phyloP scores from a whole-genome alignment of 805 yeast species.

The Blastobotrys chiropterorum region DNA sequence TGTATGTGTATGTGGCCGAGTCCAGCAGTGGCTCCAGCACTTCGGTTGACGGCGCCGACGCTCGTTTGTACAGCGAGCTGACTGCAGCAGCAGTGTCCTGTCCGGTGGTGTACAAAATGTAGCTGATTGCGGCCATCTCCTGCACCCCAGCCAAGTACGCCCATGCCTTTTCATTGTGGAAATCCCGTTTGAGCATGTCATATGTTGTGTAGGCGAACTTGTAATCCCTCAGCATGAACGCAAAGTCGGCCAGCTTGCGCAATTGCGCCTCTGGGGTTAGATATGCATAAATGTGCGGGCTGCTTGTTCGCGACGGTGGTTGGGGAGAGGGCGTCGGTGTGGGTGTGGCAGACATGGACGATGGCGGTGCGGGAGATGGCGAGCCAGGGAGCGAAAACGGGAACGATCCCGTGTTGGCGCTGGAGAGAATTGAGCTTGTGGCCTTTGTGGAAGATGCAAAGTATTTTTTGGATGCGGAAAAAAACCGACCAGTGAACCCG shows the following conservation, averaged over 20 bases:
- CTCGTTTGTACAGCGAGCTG: constrained; percentile 10
- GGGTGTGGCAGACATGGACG: constrained; percentile 18
- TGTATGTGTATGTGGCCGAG: constrained; percentile 65
- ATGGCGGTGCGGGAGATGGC: constrained; percentile 5
- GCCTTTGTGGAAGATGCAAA: constrained; percentile 30
- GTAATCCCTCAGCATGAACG: constrained; percentile 85
- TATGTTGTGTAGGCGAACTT: constrained; percentile 77
- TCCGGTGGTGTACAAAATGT: constrained; percentile 44
- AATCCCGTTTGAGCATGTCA: constrained; percentile 75
- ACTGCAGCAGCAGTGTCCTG: too few species aligned
- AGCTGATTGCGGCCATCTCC: constrained; percentile 76
- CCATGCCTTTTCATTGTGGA: constrained; percentile 74
- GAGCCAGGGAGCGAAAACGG: constrained; percentile 15
- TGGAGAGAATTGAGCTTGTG: constrained; percentile 18
- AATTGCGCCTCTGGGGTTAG: constrained; percentile 65
- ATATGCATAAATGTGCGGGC: constrained; percentile 50
- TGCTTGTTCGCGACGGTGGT: constrained; percentile 18
- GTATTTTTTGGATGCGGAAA: constrained; percentile 55
- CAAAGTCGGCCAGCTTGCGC: constrained; percentile 86
- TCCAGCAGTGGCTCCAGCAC: constrained; percentile 58
- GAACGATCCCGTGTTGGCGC: constrained; percentile 24
- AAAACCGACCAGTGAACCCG: constrained; percentile 68
- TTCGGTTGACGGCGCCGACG: constrained; percentile 32
- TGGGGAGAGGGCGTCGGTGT: constrained; percentile 19
- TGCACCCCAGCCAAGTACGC: constrained; percentile 73